These are phyloP conservation scores for Lodderomyces jiufengensis DNA, from an alignment of 1,139 yeast species.

Conservation along the genomic window DNA sequence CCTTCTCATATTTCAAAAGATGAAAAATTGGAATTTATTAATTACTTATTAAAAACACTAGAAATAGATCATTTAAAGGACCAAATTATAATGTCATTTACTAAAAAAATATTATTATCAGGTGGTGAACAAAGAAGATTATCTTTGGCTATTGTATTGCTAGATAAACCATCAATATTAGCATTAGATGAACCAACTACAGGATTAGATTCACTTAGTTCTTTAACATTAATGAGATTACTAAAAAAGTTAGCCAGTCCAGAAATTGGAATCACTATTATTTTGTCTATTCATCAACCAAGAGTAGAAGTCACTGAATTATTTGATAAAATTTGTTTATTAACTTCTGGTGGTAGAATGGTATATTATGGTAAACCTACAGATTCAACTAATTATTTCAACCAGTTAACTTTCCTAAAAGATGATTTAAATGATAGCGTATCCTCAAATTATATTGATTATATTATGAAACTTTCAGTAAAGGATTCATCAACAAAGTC, in stretches of 20 bases:
- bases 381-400: conserved; percentile 46
- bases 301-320: conserved; percentile 60
- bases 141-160: conserved; percentile 68
- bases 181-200: conserved; percentile 85
- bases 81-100: conserved; percentile 51
- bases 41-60: conserved; percentile 51
- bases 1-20: conserved; percentile 30
- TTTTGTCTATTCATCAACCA: conserved; percentile 77
- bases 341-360: conserved; percentile 59
- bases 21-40: conserved; percentile 46
- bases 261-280: conserved; percentile 58
- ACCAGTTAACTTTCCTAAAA: conserved; percentile 5
- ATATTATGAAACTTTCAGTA: conserved; percentile 60
- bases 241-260: conserved; percentile 45
- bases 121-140: conserved; percentile 80
- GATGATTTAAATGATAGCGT: background rate
- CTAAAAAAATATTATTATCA: conserved; percentile 47
- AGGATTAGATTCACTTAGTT: conserved; percentile 76
- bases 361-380: conserved; percentile 51
- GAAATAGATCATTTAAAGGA: conserved; percentile 58
- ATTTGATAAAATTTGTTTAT: conserved; percentile 61
- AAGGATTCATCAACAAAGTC: conserved; percentile 48
- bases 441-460: conserved; percentile 42
- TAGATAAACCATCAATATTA: conserved; percentile 66
- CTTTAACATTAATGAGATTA: conserved; percentile 55